Evolutionary conservation across 345 rosid species (phyloP), one percentile per base, ranked within the genome.

Genomic region (Hibiscus mutabilis): DNA sequence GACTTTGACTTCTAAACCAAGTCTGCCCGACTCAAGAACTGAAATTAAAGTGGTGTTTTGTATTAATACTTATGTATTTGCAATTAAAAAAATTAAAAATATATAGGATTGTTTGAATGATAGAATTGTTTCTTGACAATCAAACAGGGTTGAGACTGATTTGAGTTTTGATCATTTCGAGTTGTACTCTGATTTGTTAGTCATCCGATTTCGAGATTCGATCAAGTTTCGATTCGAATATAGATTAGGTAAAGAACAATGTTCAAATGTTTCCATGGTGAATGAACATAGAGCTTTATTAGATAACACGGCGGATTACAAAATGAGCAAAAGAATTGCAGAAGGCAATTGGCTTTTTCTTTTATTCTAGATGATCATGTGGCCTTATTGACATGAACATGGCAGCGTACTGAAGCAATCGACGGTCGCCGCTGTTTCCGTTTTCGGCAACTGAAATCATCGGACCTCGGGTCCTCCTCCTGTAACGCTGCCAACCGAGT

Each of bases 311-410:
- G 31, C 71, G 37, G 66, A 72, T 19, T 55, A 19, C 60, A 19
- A 21, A 55, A 58, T 16, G 51, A 27, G 52, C 47, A 65, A 65
- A 33, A 74, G 61, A 68, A 65, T 56, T 24, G 57, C 22, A 16
- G 25, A 4, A 18, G 14, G 8, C 61, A 24, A 22, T 22, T 22
- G 31, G 61, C 33, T 24, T 9, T 16, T 25, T 68, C 74, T 25
- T 19, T 79, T 73, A 88, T 49, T 88, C 89, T 60, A 88, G 86
- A 69, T 88, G 93, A 66, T 88, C 93, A 62, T 85, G 91, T 11
- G 89, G 93, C 76, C 85, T 81, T 0, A 86, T 66, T 5, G 89
- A 85, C 91, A 88, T 60, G 80, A 88, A 88, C 87, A 88, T 76
- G 1, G 82, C 84, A 52, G 93, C 93, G 71, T 80, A 86, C 35